Conservation (phyloP, 2,329 filamentous ascomycete species). For the Fusarium sp. region DNA sequence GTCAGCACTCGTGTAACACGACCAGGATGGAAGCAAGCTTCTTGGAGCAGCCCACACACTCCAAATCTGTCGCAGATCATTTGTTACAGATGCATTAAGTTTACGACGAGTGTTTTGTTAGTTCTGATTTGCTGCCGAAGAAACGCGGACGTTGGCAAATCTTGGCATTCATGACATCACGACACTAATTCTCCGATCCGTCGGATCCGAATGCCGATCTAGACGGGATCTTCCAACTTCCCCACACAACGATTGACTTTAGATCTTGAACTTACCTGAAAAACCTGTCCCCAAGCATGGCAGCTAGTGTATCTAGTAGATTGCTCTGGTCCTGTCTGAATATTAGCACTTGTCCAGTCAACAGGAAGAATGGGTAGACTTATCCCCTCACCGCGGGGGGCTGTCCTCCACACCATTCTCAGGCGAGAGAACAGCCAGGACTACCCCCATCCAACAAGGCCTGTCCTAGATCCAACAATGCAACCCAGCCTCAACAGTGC, state of each 20-base stretch:
- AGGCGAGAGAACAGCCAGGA: slow-evolving; percentile 61
- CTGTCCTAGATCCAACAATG: slow-evolving; percentile 39
- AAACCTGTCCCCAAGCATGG: not conserved
- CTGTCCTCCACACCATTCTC: slow-evolving; percentile 59
- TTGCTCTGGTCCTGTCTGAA: slow-evolving; percentile 28
- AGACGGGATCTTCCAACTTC: slow-evolving; percentile 1
- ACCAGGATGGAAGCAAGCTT: slow-evolving; percentile 25
- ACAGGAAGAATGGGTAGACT: slow-evolving; percentile 48
- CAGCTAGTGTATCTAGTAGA: not conserved
- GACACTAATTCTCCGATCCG: not conserved
- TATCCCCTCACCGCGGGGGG: slow-evolving; percentile 60
- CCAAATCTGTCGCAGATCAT: slow-evolving; percentile 2
- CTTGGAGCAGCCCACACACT: slow-evolving; percentile 8
- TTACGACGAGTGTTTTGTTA: not conserved
- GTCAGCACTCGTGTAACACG: not conserved
- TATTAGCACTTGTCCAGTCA: slow-evolving; percentile 40
- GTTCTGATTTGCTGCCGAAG: not conserved
- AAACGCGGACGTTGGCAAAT: not conserved
- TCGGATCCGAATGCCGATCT: slow-evolving; percentile 8
- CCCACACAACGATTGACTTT: slow-evolving; percentile 3
- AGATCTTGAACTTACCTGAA: not conserved
- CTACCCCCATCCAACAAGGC: slow-evolving; percentile 47
- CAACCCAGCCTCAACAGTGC: slow-evolving; percentile 32
- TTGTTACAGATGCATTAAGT: slow-evolving; percentile 12
- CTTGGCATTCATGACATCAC: slow-evolving; percentile 31